Conservation (phyloP, 148 eudicot genomes). For the Arctostaphylos glauca region DNA sequence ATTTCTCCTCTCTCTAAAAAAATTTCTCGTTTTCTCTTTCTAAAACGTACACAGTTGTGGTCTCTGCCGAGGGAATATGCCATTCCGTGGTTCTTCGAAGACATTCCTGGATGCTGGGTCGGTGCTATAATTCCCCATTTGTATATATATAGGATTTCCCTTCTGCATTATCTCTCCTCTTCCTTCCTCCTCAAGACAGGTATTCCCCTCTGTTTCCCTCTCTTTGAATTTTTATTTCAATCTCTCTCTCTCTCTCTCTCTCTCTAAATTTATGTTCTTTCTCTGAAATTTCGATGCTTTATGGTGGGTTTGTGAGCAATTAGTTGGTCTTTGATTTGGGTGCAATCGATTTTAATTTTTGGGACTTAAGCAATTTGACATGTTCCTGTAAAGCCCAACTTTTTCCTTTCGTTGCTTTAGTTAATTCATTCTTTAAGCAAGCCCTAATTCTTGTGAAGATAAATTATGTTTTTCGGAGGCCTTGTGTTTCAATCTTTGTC, state of each 20-base stretch:
- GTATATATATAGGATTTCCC: slow-evolving; percentile 9
- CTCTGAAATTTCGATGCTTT: not conserved
- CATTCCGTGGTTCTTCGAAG: slow-evolving; percentile 24
- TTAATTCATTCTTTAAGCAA: not conserved
- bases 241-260: not conserved
- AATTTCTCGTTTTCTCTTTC: not conserved
- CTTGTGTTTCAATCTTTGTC: not conserved
- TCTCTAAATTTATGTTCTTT: not conserved
- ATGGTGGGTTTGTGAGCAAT: not conserved
- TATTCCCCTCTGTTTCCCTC: not conserved
- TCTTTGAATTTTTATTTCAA: not conserved
- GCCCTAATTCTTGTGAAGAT: not conserved
- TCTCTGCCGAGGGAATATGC: slow-evolving; percentile 28
- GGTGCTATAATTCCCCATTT: slow-evolving; percentile 10
- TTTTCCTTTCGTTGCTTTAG: slow-evolving; percentile 9
- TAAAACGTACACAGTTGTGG: not conserved
- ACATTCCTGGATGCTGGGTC: slow-evolving; percentile 34
- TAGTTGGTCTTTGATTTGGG: slow-evolving; percentile 1
- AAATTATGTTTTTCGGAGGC: not conserved
- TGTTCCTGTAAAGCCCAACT: not conserved
- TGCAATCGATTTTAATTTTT: not conserved
- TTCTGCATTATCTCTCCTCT: not conserved
- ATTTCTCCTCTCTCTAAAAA: not conserved
- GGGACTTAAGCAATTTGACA: not conserved
- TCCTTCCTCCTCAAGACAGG: not conserved